Base-by-base conservation (phyloP, 495 filamentous ascomycete genomes). In the Aspergillus funiculosus region DNA sequence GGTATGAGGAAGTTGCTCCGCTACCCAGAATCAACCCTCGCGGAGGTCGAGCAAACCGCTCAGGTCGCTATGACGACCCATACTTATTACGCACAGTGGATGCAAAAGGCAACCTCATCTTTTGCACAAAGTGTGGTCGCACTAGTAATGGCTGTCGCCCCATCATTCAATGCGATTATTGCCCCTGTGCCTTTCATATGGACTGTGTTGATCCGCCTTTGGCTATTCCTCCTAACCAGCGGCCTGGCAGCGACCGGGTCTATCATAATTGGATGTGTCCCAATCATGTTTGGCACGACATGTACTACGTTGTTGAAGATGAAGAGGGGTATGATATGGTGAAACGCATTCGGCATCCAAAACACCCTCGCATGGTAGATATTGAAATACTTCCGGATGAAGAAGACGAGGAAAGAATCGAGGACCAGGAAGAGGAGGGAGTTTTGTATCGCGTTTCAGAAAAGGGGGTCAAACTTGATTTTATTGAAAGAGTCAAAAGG, bases 131-230 rank as follows among this genome's bases (percentile, higher is more conserved):
- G 15, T 96, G 90, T 63, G 71, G 80, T 34, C 73, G 72, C 49
- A 74, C 78, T 15, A 72, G 78, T 21, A 54, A 73, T 10, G 72
- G 74, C 40, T 67, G 66, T 55, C 66, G 77, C 11, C 71, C 79
- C 47, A 87, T 91, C 31, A 80, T 94, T 46, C 76, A 81, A 5
- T 95, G 89, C 66, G 87, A 87, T 54, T 83, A 80, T 51, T 98
- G 92, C 60, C 75, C 76, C 2, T 70, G 85, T 17, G 75, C 76
- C 25, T 98, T 89, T 80, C 92, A 98, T 66, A 68, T 96, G 11
- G 91, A 97, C 66, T 98, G 92, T 64, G 67, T 92, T 11, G 80
- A 89, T 59, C 86, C 88, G 2, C 94, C 94, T 20, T 59, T 90
- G 58, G 81, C 89, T 20, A 76, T 80, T 37, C 85, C 87, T 10